Conservation (phyloP, 2,329 filamentous ascomycete species). For the Thelonectria discophora region DNA sequence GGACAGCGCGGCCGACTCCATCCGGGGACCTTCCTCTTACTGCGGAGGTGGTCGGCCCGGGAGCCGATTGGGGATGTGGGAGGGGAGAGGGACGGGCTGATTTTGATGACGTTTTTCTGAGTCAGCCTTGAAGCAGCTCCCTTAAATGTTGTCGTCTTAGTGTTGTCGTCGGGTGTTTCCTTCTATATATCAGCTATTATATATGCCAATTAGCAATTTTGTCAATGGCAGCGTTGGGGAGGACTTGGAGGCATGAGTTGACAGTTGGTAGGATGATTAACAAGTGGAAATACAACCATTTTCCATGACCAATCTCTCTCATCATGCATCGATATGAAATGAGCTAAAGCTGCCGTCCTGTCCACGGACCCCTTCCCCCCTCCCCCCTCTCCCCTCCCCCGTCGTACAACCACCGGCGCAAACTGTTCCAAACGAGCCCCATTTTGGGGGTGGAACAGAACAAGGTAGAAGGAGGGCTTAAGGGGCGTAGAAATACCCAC, state of each 20-base stretch:
- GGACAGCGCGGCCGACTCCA: too few species aligned
- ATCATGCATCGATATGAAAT: background rate
- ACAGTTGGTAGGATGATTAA: background rate
- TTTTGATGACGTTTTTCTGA: background rate
- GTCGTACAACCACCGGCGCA: background rate
- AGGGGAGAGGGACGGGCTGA: background rate
- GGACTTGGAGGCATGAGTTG: background rate
- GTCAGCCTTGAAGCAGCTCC: background rate
- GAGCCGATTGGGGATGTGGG: background rate
- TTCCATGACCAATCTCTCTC: background rate
- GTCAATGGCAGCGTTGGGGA: background rate
- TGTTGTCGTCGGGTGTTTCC: background rate
- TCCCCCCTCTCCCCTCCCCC: background rate
- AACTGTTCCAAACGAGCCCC: background rate
- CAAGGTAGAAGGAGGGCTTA: background rate
- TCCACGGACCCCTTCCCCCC: background rate
- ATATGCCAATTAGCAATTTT: background rate
- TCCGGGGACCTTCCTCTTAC: too few species aligned
- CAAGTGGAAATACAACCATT: background rate
- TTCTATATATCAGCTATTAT: background rate
- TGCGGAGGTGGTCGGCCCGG: background rate
- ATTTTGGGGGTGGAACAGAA: background rate
- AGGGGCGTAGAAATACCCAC: background rate
- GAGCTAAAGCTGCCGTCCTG: background rate
- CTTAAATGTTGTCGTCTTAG: background rate